phyloP scores from a whole-genome alignment of 352 stramenopile genomes.

The Pelagophyceae sp. region DNA sequence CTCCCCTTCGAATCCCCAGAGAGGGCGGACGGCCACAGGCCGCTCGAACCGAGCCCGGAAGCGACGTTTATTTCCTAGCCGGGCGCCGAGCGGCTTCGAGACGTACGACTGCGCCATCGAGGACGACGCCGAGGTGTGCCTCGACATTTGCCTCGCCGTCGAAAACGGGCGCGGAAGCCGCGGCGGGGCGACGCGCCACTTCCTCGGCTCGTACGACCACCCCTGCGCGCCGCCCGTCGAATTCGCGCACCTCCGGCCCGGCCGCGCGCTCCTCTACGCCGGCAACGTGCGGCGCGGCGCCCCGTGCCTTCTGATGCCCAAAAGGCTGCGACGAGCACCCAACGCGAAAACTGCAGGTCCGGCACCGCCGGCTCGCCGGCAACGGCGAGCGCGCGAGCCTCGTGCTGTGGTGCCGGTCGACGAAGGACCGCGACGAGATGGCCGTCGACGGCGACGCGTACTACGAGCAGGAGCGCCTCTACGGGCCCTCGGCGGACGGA shows the following conservation, averaged over 20 bases:
- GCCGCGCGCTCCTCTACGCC: not conserved
- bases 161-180: not conserved
- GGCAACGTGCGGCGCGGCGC: not conserved
- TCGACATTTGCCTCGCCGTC: slow-evolving; percentile 11
- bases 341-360: no score
- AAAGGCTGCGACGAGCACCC: no score
- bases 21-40: no score
- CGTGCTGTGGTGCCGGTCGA: not conserved
- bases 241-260: not conserved
- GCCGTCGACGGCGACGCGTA: not conserved
- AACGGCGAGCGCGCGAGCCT: not conserved
- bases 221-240: not conserved
- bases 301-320: no score
- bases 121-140: not conserved
- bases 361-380: not conserved
- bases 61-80: no score
- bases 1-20: no score
- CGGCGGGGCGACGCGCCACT: not conserved
- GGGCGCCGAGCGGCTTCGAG: not conserved
- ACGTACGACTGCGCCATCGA: not conserved
- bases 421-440: not conserved
- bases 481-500: no score
- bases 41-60: no score
- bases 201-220: not conserved
- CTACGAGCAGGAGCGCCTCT: not conserved